Base-by-base conservation (phyloP, 2,329 filamentous ascomycete genomes). In the Xylariaceae sp. region DNA sequence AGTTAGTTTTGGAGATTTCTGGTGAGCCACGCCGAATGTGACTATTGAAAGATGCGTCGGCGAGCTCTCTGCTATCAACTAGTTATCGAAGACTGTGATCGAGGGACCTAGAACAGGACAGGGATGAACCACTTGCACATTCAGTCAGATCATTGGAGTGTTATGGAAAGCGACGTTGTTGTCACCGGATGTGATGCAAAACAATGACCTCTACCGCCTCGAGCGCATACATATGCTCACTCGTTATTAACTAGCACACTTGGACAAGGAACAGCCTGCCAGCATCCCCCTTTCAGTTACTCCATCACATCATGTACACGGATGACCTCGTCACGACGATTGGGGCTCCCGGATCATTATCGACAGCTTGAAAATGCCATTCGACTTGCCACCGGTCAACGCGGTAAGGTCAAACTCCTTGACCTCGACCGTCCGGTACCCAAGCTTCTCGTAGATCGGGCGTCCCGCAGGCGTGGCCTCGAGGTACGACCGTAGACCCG, bases 401-500 rank as follows among this genome's bases (percentile, higher is more conserved):
- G 62, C 40, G 5, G 56, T 24, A 12, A 69, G 51, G 17, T 71
- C 64, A 31, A 69, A 65, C 6, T 57, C 53, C 11, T 76, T 51
- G 23, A 65, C 51, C 41, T 75, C 75, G 1, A 76, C 65, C 39
- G 70, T 65, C 46, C 64, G 66, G 52, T 74, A 78, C 8, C 75
- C 75, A 4, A 74, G 48, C 58, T 72, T 73, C 60, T 69, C 64
- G 57, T 79, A 79, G 12, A 79, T 21, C 9, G 69, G 70, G 47
- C 67, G 68, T 3, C 74, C 75, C 0, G 60, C 63, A 1, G 64
- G 56, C 7, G 75, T 76, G n/a, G 74, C 74, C 61, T 78, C 76
- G 26, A 78, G 67, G 53, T 75, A 77, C 1, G 65, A 61, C 51
- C 62, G 69, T 43, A 71, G 64, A 3, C 68, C 70, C 24, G 70